A percentile compares a stretch with the other conserved stretches of the same genome.
phyloP scores from a whole-genome alignment of 2,329 filamentous ascomycete genomes.

The Byssoonygena ceratinophila region DNA sequence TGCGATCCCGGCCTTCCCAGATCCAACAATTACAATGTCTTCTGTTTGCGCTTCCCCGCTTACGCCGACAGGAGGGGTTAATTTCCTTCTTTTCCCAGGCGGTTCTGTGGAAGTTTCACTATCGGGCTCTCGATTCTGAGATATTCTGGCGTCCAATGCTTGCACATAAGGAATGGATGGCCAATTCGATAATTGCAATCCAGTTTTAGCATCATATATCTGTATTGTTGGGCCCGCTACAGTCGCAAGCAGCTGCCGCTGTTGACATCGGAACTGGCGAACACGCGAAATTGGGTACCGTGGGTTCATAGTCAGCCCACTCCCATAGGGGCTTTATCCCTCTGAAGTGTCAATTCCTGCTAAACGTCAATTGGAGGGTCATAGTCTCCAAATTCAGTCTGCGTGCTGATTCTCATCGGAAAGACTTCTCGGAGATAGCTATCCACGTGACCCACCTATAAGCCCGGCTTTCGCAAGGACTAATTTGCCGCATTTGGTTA shows the following conservation, averaged over 20 bases:
- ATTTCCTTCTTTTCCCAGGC: constrained; percentile 38
- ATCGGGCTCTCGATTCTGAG: not conserved
- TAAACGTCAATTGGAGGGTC: not conserved
- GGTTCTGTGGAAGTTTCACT: constrained; percentile 25
- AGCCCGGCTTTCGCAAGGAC: no score
- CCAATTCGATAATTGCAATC: constrained; percentile 54
- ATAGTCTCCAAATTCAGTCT: not conserved
- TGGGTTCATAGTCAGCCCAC: constrained; percentile 24
- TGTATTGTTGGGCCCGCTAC: constrained; percentile 64
- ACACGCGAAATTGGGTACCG: constrained; percentile 56
- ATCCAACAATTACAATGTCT: constrained; percentile 8
- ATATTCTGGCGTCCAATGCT: not conserved
- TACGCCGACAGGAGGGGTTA: constrained; percentile 24
- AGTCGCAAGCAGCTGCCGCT: constrained; percentile 51
- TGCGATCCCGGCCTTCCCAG: not conserved
- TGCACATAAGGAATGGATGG: constrained; percentile 19
- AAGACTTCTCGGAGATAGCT: no score
- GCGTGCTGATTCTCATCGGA: no score
- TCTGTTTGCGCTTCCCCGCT: constrained; percentile 18
- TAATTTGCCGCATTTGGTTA: not conserved
- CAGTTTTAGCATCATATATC: constrained; percentile 51
- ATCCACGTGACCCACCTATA: no score
- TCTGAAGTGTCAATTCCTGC: not conserved
- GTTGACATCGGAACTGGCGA: constrained; percentile 28
- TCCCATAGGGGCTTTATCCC: not conserved